phyloP scores from a whole-genome alignment of 164 flowering plant species.

The Tetracentron sinense region DNA sequence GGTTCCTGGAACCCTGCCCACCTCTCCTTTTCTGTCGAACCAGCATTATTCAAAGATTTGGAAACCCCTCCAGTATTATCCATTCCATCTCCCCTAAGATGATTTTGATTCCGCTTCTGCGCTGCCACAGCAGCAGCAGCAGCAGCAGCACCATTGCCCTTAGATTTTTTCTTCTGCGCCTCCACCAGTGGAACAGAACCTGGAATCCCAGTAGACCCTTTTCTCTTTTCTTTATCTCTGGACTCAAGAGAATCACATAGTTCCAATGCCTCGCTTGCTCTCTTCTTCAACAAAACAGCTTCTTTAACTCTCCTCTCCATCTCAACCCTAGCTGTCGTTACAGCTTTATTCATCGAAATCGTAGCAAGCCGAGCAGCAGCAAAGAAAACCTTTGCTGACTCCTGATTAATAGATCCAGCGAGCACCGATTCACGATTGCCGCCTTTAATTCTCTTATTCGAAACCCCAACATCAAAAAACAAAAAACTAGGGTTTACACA shows the following conservation, averaged over 20 bases:
- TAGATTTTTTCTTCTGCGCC: conserved; percentile 6
- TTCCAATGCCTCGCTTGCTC: conserved; percentile 61
- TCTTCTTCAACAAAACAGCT: conserved; percentile 50
- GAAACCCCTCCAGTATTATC: not conserved
- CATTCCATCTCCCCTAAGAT: not conserved
- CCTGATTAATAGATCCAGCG: conserved; percentile 26
- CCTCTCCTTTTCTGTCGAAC: not conserved
- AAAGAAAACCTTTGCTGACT: conserved; percentile 34
- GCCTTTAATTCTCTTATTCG: conserved; percentile 6
- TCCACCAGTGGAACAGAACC: conserved; percentile 7
- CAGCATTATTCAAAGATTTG: not conserved
- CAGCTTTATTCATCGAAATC: conserved; percentile 48
- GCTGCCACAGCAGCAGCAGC: not conserved
- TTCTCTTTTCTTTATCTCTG: conserved; percentile 18
- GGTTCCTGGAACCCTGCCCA: not conserved
- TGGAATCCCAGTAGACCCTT: not conserved
- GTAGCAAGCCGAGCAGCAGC: conserved; percentile 60
- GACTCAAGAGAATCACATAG: conserved; percentile 17
- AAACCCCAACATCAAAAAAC: conserved; percentile 27
- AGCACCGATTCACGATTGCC: not conserved
- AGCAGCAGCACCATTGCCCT: not conserved
- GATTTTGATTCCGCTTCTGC: not conserved
- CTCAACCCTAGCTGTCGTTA: conserved; percentile 29
- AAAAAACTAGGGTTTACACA: conserved; percentile 29
- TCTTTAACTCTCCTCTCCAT: conserved; percentile 61